Evolutionary conservation across 2,329 filamentous ascomycete species (phyloP), one percentile per base, ranked within the genome.

Genomic region (Aphanocladium album): DNA sequence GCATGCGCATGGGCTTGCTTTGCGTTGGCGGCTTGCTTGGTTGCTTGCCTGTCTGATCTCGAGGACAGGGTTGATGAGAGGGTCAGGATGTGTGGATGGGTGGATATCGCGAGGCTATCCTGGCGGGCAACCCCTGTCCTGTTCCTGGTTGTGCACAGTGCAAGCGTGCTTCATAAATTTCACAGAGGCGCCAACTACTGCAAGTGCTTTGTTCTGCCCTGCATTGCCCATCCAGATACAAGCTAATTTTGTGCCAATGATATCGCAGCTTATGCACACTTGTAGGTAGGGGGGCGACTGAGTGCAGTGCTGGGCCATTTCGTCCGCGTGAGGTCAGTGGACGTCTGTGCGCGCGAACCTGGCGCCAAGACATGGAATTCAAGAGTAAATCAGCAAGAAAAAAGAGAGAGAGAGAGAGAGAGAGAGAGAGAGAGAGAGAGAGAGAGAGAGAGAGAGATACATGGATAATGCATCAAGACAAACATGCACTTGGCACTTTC

Each of bases 261-360:
- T 5, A 30, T 30, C 30, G 5, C 30, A 39, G 35, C 35, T 39
- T 39, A 39, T 39, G 35, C 35, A 39, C 35, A 39, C 35, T 4
- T 4, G 35, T 9, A 45, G 14, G 17, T 12, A 45, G n/a, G n/a
- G n/a, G 41, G 41, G 35, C 16, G 35, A 37, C 19, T 19, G 41
- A 45, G 11, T 7, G 41, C n/a, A 5, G 41, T 16, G 17, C n/a
- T 21, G 41, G 5, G 39, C 33, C 33, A 6, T 17, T 45, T 19
- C 3, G 16, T 17, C 7, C n/a, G n/a, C n/a, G 19, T 16, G 27
- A 23, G 33, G 43, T n/a, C 30, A 39, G 21, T 37, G 43, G 23
- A 37, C 33, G 55, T 57, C 55, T 49, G 55, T 57, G 55, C 55
- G 17, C 21, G 55, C 45, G 55, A 16, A 57, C 55, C 33, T 50